phyloP scores from a whole-genome alignment of 805 yeast genomes.

The Candida ficus region DNA sequence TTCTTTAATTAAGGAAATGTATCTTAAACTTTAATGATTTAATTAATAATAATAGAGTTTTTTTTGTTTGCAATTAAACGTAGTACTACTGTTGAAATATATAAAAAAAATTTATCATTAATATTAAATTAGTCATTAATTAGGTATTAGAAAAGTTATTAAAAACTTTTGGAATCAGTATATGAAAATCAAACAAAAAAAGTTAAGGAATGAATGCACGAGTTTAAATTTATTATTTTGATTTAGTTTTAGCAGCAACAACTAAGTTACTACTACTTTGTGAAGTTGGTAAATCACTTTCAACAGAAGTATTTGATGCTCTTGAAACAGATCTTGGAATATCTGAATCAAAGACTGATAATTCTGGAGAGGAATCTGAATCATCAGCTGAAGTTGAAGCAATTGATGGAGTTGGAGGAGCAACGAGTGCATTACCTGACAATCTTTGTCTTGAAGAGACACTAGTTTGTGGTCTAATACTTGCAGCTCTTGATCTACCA shows the following conservation, averaged over 20 bases:
- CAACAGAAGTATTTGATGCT: constrained; percentile 31
- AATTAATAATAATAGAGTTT: no score
- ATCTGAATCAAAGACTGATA: constrained; percentile 25
- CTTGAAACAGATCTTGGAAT: constrained; percentile 26
- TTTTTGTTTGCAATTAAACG: no score
- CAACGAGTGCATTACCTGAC: neutral
- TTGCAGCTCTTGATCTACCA: constrained; percentile 6
- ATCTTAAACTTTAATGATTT: no score
- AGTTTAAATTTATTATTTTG: neutral
- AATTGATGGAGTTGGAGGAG: constrained; percentile 3
- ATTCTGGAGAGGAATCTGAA: constrained; percentile 13
- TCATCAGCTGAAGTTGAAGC: constrained; percentile 4
- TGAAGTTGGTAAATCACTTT: constrained; percentile 10
- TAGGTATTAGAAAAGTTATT: neutral
- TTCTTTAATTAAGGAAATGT: constrained; percentile 1
- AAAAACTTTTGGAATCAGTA: neutral
- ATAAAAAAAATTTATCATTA: neutral
- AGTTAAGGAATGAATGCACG: neutral
- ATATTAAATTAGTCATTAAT: constrained; percentile 6
- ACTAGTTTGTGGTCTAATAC: neutral
- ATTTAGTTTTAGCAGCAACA: constrained; percentile 1
- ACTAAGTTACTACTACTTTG: neutral
- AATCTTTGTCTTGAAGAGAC: constrained; percentile 7
- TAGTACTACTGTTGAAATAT: no score
- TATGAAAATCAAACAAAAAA: neutral